A percentile compares a stretch with the other conserved stretches of the same genome.
Conservation (phyloP, 2,329 filamentous ascomycete species). For the Orbilia ellipsospora region DNA sequence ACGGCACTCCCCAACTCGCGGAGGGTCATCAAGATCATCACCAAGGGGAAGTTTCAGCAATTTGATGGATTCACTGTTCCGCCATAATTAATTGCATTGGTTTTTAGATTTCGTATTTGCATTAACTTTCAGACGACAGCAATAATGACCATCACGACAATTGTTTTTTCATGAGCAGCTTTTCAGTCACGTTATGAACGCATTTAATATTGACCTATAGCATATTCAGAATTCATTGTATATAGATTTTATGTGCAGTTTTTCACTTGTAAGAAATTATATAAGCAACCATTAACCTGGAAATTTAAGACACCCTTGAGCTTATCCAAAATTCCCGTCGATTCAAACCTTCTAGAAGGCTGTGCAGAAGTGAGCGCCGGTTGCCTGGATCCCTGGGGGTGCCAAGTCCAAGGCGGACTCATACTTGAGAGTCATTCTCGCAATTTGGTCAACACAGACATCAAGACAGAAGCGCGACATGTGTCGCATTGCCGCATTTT, state of each 20-base stretch:
- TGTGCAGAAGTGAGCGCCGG: conserved; percentile 21
- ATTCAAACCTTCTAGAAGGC: conserved; percentile 33
- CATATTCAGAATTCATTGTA: conserved; percentile 19
- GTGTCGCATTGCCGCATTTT: no score
- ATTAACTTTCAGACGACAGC: conserved; percentile 6
- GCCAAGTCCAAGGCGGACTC: conserved; percentile 36
- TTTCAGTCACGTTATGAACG: no score
- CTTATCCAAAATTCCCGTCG: no score
- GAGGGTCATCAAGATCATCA: conserved; percentile 3
- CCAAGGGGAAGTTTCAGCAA: conserved; percentile 44
- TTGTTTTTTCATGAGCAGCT: neutral
- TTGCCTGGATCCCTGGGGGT: conserved; percentile 25
- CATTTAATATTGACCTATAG: conserved; percentile 22
- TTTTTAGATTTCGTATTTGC: neutral
- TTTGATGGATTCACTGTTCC: conserved; percentile 38
- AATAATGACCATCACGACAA: conserved; percentile 22
- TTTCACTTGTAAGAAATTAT: conserved; percentile 6
- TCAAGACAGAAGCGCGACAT: no score
- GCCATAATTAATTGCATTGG: conserved; percentile 6
- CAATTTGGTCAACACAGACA: no score
- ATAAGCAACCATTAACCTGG: conserved; percentile 13
- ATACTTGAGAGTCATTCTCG: conserved; percentile 10
- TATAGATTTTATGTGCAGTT: conserved; percentile 20
- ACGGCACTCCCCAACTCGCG: conserved; percentile 20
- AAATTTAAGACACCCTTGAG: no score